These are phyloP conservation scores for Mycoemilia scoparia DNA, from an alignment of 192 early-diverging fungal genomes.

Conservation along the genomic window DNA sequence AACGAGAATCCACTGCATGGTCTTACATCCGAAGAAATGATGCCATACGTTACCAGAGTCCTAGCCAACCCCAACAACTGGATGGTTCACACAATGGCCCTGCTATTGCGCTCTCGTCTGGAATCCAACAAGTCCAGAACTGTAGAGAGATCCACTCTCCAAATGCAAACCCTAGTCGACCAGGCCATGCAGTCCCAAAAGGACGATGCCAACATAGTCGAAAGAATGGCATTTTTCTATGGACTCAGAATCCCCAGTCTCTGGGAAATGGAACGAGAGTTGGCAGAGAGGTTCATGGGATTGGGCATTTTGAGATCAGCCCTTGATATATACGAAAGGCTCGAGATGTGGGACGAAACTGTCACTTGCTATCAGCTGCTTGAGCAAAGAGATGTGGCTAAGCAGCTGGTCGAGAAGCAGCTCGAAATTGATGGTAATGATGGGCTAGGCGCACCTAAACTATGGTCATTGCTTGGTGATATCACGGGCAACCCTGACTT, in stretches of 20 bases:
- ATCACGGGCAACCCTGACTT: slow-evolving; percentile 50
- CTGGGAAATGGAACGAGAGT: slow-evolving; percentile 91
- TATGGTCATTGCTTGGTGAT: slow-evolving; percentile 83
- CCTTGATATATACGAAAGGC: slow-evolving; percentile 81
- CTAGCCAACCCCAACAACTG: slow-evolving; percentile 91
- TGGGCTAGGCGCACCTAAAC: slow-evolving; percentile 73
- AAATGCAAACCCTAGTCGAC: slow-evolving; percentile 93
- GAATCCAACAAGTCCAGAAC: slow-evolving; percentile 74
- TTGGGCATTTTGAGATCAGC: slow-evolving; percentile 82
- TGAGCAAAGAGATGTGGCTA: slow-evolving; percentile 73
- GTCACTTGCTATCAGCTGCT: slow-evolving; percentile 74
- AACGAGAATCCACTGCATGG: slow-evolving; percentile 88
- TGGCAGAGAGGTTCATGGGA: slow-evolving; percentile 63
- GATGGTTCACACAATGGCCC: slow-evolving; percentile 92
- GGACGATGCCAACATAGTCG: slow-evolving; percentile 25
- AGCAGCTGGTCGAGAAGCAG: slow-evolving; percentile 48
- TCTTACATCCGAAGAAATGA: slow-evolving; percentile 90
- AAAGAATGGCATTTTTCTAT: slow-evolving; percentile 68
- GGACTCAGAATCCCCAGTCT: slow-evolving; percentile 68
- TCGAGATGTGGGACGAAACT: slow-evolving; percentile 93
- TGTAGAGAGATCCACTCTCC: slow-evolving; percentile 72
- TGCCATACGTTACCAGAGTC: slow-evolving; percentile 78
- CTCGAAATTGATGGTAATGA: slow-evolving; percentile 42
- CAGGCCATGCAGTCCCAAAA: slow-evolving; percentile 42
- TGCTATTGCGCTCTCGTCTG: slow-evolving; percentile 77